Evolutionary conservation across 2,329 filamentous ascomycete species (phyloP), one percentile per base, ranked within the genome.

Genomic region (Aureobasidium melanogenum): DNA sequence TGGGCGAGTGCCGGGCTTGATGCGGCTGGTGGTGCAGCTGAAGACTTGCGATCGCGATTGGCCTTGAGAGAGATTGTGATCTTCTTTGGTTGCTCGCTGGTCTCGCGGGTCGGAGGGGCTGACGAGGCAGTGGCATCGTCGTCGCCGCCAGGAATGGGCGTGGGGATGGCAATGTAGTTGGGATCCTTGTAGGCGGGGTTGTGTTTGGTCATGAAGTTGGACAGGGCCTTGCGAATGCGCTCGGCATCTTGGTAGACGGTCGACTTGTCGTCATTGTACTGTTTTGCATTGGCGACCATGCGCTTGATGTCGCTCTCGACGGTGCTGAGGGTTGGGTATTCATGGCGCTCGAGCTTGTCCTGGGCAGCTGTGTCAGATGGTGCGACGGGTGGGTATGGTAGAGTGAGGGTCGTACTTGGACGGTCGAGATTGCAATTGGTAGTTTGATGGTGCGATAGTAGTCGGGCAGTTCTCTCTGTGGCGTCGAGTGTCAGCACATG

Each of bases 271-370:
- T 86, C 81, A 69, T 93, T 93, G 75, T 85, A 94, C 59, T 90
- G 86, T 73, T 96, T 96, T 38, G 89, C 89, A 70, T 96, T 96
- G 65, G 85, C 82, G 60, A 96, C 88, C 81, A 96, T 88, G 65
- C 91, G 86, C 77, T 94, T 95, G 70, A 93, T 83, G 71, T 92
- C 92, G 69, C 88, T 87, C 73, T 96, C 91, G 14, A 96, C 77
- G 54, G 87, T 81, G 6, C 89, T 85, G 52, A 96, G 79, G 56
- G 77, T 88, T 15, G 81, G 72, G 70, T 96, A 95, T 65, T 86
- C 82, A 67, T 83, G 78, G 54, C 83, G 80, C 57, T 84, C 81
- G 55, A 96, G 79, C 73, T 90, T 93, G 48, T 80, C 72, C 78
- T 80, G 64, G 46, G 43, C 12, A 22, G 14, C 43, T 41, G 32